Percentiles rank a stretch among this genome's conserved stretches.
Evolutionary conservation across 768 basidiomycete genomes (phyloP).

Genomic region (Naganishia friedmannii): DNA sequence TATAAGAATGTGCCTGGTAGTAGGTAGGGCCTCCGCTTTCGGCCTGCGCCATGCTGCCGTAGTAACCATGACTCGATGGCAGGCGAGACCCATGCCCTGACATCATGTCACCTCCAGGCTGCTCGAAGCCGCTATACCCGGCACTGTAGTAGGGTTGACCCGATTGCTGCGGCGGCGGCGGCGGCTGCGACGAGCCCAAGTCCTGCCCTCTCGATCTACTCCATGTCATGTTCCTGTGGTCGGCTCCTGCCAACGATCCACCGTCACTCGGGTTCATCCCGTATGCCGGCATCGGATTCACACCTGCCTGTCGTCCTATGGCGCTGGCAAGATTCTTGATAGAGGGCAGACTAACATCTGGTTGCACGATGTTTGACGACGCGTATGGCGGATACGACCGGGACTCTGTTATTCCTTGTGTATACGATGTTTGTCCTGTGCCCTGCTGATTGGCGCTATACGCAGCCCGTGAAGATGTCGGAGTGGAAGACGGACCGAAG

Average conservation of each 20-base stretch:
- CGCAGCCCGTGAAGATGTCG: conserved; percentile 1
- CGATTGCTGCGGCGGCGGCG: not conserved
- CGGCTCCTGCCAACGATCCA: not conserved
- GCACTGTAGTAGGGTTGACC: conserved; percentile 11
- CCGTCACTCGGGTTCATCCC: not conserved
- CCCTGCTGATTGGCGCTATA: conserved; percentile 17
- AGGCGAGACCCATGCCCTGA: conserved; percentile 3
- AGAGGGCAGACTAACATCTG: conserved; percentile 16
- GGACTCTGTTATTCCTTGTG: not conserved
- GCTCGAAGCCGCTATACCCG: conserved; percentile 9
- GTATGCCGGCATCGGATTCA: conserved; percentile 1
- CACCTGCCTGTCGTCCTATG: not conserved
- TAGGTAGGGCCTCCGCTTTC: conserved; percentile 9
- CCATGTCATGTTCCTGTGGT: not conserved
- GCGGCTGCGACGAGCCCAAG: not conserved
- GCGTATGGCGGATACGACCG: not conserved
- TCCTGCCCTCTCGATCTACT: conserved; percentile 1
- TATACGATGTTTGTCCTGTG: conserved; percentile 13
- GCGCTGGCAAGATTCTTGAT: conserved; percentile 3
- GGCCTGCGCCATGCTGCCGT: not conserved
- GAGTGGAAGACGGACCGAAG: not conserved
- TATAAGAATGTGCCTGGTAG: conserved; percentile 13
- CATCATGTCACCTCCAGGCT: conserved; percentile 1
- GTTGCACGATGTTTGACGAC: not conserved
- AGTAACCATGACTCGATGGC: not conserved